Base-by-base conservation (phyloP, 495 filamentous ascomycete species). In the Neurospora tetrasperma region DNA sequence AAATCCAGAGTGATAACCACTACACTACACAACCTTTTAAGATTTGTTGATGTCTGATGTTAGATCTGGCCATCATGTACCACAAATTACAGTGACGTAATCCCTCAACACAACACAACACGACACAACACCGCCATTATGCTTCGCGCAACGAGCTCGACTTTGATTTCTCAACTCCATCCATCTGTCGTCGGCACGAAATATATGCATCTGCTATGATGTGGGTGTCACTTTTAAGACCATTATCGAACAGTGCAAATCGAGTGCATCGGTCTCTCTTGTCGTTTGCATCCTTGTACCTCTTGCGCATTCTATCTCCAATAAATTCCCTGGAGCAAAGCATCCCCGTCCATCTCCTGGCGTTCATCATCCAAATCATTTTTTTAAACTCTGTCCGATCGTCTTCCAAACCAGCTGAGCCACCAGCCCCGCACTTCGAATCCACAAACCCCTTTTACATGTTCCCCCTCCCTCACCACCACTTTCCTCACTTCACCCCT, bases 1-100 rank as follows among this genome's bases (percentile, higher is more conserved):
- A 66, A 66, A 66, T 66, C 54, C 54, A 66, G 54, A 66, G 54
- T 66, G 54, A 66, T 66, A 66, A 66, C 54, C 54, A 66, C 54
- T 66, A 66, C 54, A 66, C 54, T 66, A 66, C 54, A 66, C 54
- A 66, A 66, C 54, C 54, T 38, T 66, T 18, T 66, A 14, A 27
- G 0, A 3, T 66, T 66, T 35, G 54, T 66, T 66, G 54, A 66
- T 7, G 18, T 66, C 5, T 27, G 4, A 1, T 0, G 23, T 9
- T 14, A 3, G 2, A 35, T 35, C 27, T 16, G 1, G 0, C 3
- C 27, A 3, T 8, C 35, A 66, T 31, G 14, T 31, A 27, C 27
- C 1, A 66, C 54, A 5, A 16, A 27, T 35, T 35, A 66, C 54
- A 66, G 14, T 66, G 23, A 66, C 54, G 54, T 66, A 14, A 66